Conservation (phyloP, 164 flowering plant genomes). For the Cinnamomum chago region DNA sequence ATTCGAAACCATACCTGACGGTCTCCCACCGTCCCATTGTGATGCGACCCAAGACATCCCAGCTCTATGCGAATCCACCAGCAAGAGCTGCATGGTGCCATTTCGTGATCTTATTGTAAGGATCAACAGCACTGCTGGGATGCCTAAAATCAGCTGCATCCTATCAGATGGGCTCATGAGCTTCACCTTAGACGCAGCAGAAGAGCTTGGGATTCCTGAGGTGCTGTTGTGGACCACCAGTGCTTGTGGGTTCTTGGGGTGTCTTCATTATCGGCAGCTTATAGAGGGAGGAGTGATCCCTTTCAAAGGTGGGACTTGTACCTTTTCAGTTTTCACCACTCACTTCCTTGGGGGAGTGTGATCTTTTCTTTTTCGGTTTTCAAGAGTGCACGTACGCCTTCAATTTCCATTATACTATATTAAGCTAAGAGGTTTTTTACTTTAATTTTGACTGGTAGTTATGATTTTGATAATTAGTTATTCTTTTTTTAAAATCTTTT, state of each 20-base stretch:
- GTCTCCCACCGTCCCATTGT: constrained; percentile 35
- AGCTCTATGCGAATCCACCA: constrained; percentile 22
- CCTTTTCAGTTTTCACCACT: no score
- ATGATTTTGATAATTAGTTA: no score
- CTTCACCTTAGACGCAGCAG: constrained; percentile 8
- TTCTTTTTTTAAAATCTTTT: no score
- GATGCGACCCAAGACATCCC: constrained; percentile 38
- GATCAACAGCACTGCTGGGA: neutral
- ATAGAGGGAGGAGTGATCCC: constrained; percentile 5
- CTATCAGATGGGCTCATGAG: constrained; percentile 10
- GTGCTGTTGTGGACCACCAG: constrained; percentile 12
- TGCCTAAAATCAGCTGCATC: constrained; percentile 13
- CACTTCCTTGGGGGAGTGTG: neutral
- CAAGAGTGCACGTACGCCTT: no score
- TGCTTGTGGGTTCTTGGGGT: constrained; percentile 10
- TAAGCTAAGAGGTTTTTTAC: no score
- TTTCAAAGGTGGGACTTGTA: constrained; percentile 8
- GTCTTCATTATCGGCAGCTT: constrained; percentile 2
- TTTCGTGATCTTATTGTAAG: constrained; percentile 2
- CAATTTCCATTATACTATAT: no score
- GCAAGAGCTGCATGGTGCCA: constrained; percentile 1
- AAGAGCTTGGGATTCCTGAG: constrained; percentile 11
- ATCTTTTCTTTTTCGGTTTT: no score
- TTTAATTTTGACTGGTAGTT: no score
- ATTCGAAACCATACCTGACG: constrained; percentile 33